phyloP scores from a whole-genome alignment of 805 yeast genomes.

The Myxozyma nipponensis region DNA sequence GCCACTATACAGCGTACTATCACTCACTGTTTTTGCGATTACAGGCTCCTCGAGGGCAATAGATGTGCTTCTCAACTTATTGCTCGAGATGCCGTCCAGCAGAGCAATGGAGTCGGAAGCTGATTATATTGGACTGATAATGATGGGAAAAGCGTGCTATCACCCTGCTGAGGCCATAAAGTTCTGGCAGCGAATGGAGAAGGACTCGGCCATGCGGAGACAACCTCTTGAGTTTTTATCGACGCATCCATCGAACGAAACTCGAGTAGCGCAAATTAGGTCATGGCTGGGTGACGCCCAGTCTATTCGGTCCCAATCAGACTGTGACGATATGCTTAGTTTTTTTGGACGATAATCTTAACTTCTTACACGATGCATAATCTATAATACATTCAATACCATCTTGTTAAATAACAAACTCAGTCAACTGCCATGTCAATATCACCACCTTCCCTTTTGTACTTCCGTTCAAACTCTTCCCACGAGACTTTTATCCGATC shows the following conservation, averaged over 20 bases:
- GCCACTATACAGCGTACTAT: constrained; percentile 61
- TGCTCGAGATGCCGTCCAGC: constrained; percentile 75
- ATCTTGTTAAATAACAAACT: neutral
- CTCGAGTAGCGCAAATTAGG: constrained; percentile 63
- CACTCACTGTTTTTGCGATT: constrained; percentile 52
- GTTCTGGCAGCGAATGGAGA: constrained; percentile 83
- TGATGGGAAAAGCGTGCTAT: constrained; percentile 88
- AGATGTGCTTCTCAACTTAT: constrained; percentile 47
- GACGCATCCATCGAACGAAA: constrained; percentile 84
- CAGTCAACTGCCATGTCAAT: neutral
- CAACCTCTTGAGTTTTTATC: constrained; percentile 60
- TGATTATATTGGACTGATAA: constrained; percentile 86
- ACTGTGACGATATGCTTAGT: neutral
- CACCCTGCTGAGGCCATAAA: constrained; percentile 68
- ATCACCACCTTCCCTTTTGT: neutral
- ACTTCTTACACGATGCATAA: too few species aligned
- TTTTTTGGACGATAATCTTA: neutral
- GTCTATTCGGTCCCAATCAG: neutral
- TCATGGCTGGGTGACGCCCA: constrained; percentile 45
- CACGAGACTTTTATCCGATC: neutral
- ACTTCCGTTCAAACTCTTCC: neutral
- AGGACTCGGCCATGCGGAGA: constrained; percentile 25
- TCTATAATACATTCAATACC: too few species aligned
- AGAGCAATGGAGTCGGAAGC: constrained; percentile 96
- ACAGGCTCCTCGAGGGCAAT: constrained; percentile 54